A percentile compares a stretch with the other conserved stretches of the same genome.
phyloP scores from a whole-genome alignment of 768 basidiomycete genomes.

The Glaciozyma martinii region DNA sequence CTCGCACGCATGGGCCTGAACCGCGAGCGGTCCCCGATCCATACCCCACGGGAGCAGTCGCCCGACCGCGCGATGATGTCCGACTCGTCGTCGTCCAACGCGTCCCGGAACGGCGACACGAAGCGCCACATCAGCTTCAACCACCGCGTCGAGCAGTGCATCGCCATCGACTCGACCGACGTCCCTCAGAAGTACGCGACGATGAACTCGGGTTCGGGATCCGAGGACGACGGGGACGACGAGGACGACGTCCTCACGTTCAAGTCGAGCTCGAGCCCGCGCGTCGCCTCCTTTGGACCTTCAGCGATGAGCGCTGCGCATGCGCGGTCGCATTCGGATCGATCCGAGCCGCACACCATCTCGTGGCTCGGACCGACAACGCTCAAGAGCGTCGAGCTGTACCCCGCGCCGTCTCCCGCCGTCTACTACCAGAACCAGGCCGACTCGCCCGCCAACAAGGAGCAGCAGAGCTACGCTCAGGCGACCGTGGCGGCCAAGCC shows the following conservation, averaged over 20 bases:
- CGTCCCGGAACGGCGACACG: slow-evolving; percentile 11
- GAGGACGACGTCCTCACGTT: slow-evolving; percentile 37
- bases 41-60: slow-evolving; percentile 19
- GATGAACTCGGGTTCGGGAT: slow-evolving; percentile 4
- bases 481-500: slow-evolving; percentile 14
- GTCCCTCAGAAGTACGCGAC: slow-evolving; percentile 24
- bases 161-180: slow-evolving; percentile 46
- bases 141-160: slow-evolving; percentile 93
- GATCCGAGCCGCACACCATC: slow-evolving; percentile 56
- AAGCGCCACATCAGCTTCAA: slow-evolving; percentile 88
- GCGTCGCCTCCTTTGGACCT: slow-evolving; percentile 25
- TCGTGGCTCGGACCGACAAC: slow-evolving; percentile 70
- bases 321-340: slow-evolving; percentile 3
- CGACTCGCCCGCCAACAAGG: slow-evolving; percentile 3
- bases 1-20: slow-evolving; percentile 28
- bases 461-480: background rate
- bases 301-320: background rate
- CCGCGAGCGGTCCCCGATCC: slow-evolving; percentile 17
- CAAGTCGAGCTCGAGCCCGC: slow-evolving; percentile 29
- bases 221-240: slow-evolving; percentile 32
- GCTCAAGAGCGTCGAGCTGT: slow-evolving; percentile 59
- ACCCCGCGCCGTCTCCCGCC: slow-evolving; percentile 38
- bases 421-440: slow-evolving; percentile 40
- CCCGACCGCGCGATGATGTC: slow-evolving; percentile 23
- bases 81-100: slow-evolving; percentile 17